Evolutionary conservation across 805 yeast genomes (phyloP).

Genomic region (Hanseniaspora jakobsenii): DNA sequence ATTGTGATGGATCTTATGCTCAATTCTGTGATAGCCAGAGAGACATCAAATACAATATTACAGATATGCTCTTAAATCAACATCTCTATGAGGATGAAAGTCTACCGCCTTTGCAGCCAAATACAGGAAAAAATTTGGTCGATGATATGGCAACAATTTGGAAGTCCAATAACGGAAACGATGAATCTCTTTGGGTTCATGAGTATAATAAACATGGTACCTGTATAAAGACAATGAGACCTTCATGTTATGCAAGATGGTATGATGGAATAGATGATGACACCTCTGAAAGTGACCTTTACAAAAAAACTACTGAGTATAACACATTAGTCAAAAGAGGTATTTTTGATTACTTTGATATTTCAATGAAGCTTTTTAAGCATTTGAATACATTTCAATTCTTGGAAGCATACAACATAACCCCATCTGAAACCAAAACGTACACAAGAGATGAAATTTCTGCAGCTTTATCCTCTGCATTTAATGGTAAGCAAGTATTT

Average conservation of each 20-base stretch:
- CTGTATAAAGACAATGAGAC: slow-evolving; percentile 69
- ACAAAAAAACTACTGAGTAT: too few species aligned
- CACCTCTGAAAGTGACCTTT: too few species aligned
- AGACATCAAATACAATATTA: slow-evolving; percentile 40
- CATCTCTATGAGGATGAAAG: slow-evolving; percentile 15
- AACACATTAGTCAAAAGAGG: slow-evolving; percentile 22
- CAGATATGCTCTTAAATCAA: slow-evolving; percentile 22
- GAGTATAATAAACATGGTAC: slow-evolving; percentile 93
- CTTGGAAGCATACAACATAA: slow-evolving; percentile 55
- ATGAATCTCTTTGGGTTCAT: slow-evolving; percentile 69
- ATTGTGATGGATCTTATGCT: slow-evolving; percentile 69
- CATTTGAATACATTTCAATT: slow-evolving; percentile 56
- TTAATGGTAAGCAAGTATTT: slow-evolving; percentile 42
- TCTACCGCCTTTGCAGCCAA: slow-evolving; percentile 24
- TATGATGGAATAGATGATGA: slow-evolving; percentile 16
- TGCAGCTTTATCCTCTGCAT: slow-evolving; percentile 38
- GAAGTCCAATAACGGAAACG: slow-evolving; percentile 63
- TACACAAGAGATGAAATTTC: slow-evolving; percentile 48
- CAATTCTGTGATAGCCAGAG: slow-evolving; percentile 62
- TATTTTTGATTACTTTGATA: slow-evolving; percentile 60
- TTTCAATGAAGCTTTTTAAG: slow-evolving; percentile 46
- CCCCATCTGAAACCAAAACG: slow-evolving; percentile 46
- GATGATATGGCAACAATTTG: slow-evolving; percentile 48
- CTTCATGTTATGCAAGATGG: slow-evolving; percentile 49
- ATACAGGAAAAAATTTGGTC: slow-evolving; percentile 40